Evolutionary conservation across 2,329 filamentous ascomycete genomes (phyloP).

Genomic region (Teratosphaeria zuluensis): DNA sequence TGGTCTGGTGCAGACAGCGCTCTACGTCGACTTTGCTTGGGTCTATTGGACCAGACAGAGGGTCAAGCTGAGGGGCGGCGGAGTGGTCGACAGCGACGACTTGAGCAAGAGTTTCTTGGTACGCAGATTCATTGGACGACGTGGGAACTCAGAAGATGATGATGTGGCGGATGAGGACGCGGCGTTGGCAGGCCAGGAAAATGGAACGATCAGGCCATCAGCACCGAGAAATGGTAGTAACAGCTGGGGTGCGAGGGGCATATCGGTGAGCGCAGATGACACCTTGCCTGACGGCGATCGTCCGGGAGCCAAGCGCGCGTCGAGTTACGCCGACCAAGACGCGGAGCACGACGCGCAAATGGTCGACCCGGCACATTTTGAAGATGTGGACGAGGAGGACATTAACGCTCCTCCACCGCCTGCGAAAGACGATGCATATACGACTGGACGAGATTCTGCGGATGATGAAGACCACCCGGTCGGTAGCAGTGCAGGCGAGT

Average conservation of each 20-base stretch:
- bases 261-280: conserved; percentile 52
- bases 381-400: conserved; percentile 36
- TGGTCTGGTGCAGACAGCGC: conserved; percentile 76
- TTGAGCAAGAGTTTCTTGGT: conserved; percentile 77
- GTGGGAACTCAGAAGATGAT: conserved; percentile 31
- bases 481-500: conserved; percentile 21
- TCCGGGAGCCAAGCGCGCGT: background rate
- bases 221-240: conserved; percentile 14
- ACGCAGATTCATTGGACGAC: conserved; percentile 60
- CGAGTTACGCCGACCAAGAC: conserved; percentile 1
- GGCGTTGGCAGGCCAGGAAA: conserved; percentile 33
- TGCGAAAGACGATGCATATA: conserved; percentile 12
- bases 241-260: conserved; percentile 49
- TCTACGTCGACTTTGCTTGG: conserved; percentile 93
- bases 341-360: conserved; percentile 24
- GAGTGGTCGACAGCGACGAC: conserved; percentile 84
- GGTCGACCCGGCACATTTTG: conserved; percentile 38
- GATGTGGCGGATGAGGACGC: conserved; percentile 54
- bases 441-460: conserved; percentile 1
- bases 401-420: conserved; percentile 26
- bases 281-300: conserved; percentile 28
- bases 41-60: conserved; percentile 90
- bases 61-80: conserved; percentile 82
- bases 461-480: conserved; percentile 3
- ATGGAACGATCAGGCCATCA: conserved; percentile 18